These are phyloP conservation scores for Helotiales sp. DNA, from an alignment of 2,329 filamentous ascomycete genomes.

Conservation along the genomic window DNA sequence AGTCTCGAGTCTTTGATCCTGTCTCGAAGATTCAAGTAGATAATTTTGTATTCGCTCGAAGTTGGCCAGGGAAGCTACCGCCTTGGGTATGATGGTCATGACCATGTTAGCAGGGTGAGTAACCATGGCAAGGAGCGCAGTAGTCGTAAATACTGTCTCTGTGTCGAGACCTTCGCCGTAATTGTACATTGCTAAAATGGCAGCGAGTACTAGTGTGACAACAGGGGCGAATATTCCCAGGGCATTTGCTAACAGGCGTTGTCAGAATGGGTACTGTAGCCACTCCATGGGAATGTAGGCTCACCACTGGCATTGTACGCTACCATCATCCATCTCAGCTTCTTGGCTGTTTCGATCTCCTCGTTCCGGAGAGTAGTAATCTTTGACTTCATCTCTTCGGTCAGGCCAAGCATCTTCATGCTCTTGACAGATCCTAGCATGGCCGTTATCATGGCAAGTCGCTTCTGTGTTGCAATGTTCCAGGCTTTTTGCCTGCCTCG, in stretches of 20 bases:
- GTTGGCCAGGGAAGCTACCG: constrained; percentile 23
- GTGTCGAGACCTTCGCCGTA: constrained; percentile 22
- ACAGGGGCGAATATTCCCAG: constrained; percentile 31
- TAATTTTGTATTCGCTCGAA: constrained; percentile 43
- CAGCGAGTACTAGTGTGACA: constrained; percentile 33
- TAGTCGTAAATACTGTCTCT: constrained; percentile 33
- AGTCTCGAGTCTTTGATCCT: background rate
- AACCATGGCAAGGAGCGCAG: constrained; percentile 31
- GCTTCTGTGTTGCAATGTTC: constrained; percentile 49
- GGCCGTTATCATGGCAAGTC: constrained; percentile 46
- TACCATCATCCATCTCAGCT: constrained; percentile 49
- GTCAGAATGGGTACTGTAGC: constrained; percentile 14
- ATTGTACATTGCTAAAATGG: constrained; percentile 18
- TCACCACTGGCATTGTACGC: constrained; percentile 49
- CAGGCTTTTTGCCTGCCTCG: constrained; percentile 46
- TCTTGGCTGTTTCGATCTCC: constrained; percentile 43
- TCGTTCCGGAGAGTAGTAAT: constrained; percentile 19
- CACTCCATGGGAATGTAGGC: background rate
- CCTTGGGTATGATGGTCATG: constrained; percentile 32
- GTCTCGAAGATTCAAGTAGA: constrained; percentile 12
- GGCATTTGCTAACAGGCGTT: background rate
- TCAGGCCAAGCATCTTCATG: constrained; percentile 47
- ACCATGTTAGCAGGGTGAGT: constrained; percentile 36
- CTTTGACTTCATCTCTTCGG: background rate
- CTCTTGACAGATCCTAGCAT: constrained; percentile 47